Base-by-base conservation (phyloP, 2,329 filamentous ascomycete species). In the Diaporthe longicolla region DNA sequence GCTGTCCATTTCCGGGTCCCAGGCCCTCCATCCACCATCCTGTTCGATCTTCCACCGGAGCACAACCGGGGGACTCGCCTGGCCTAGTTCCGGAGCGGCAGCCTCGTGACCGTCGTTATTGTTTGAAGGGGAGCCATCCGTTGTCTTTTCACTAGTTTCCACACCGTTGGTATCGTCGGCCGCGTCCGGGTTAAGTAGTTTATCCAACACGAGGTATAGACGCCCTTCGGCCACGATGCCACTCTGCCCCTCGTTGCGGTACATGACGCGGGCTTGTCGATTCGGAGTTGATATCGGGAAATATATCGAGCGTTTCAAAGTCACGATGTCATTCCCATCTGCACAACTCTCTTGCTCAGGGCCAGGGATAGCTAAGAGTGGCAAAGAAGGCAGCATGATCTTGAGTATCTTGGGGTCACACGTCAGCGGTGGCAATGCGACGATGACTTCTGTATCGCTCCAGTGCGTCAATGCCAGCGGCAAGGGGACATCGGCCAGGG, bases 321-420 rank as follows among this genome's bases (percentile, higher is more conserved):
- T 58, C 5, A 57, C 1, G 24, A 32, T 32, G 9, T n/a, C 29
- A 26, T 32, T 57, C 24, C 10, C 58, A 6, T 2, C 58, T 37
- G 29, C 2, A 9, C 15, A 11, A 4, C 10, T 1, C 0, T 4
- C n/a, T 2, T 29, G n/a, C 1, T 21, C 24, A 9, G 15, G 19
- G 24, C 21, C 35, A 4, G 66, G 9, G 10, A 3, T 9, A 29
- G 35, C 11, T 15, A 24, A 4, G 21, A 3, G 3, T 29, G 50
- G 32, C 26, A 70, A 45, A 26, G n/a, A 5, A 2, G 50, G 52
- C 43, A 70, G 50, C 37, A 55, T 43, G 1, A 71, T 61, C 43
- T 71, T 71, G 24, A 71, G 29, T 11, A 71, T 37, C 19, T 71
- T 61, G 3, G 54, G 69, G 8, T 71, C 45, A 32, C 69, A 71